phyloP scores from a whole-genome alignment of 2,329 filamentous ascomycete species.

The Ramichloridium luteum region DNA sequence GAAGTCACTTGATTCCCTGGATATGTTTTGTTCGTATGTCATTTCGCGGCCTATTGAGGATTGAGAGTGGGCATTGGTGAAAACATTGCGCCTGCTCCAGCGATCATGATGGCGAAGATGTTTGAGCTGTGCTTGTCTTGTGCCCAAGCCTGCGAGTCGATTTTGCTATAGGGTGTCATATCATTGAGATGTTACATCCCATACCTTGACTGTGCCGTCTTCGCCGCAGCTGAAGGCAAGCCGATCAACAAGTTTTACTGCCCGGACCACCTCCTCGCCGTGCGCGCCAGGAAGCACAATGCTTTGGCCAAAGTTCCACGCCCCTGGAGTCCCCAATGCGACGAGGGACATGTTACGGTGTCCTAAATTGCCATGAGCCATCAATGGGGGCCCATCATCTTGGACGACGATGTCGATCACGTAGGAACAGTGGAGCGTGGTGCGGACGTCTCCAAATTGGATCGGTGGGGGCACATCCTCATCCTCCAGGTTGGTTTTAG shows the following conservation, averaged over 20 bases:
- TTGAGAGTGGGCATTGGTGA: too few species aligned
- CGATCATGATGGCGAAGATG: too few species aligned
- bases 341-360: slow-evolving; percentile 19
- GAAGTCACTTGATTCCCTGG: too few species aligned
- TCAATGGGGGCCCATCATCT: slow-evolving; percentile 16
- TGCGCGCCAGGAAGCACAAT: slow-evolving; percentile 31
- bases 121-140: too few species aligned
- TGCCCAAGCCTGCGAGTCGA: too few species aligned
- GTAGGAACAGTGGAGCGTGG: slow-evolving; percentile 58
- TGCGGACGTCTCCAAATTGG: slow-evolving; percentile 58
- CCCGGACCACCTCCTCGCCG: slow-evolving; percentile 37
- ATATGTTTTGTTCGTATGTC: too few species aligned
- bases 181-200: slow-evolving; percentile 23
- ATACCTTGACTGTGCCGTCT: slow-evolving; percentile 34
- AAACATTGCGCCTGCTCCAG: too few species aligned
- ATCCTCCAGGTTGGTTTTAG: slow-evolving; percentile 49
- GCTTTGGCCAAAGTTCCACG: slow-evolving; percentile 18
- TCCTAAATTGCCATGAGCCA: slow-evolving; percentile 22
- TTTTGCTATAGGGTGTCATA: background rate
- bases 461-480: slow-evolving; percentile 36
- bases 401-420: slow-evolving; percentile 53
- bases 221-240: slow-evolving; percentile 36
- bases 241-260: slow-evolving; percentile 29
- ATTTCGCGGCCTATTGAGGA: too few species aligned
- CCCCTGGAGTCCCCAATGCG: slow-evolving; percentile 14